Evolutionary conservation across 148 eudicot genomes (phyloP).

Genomic region (Amaranthus hypochondriacus): DNA sequence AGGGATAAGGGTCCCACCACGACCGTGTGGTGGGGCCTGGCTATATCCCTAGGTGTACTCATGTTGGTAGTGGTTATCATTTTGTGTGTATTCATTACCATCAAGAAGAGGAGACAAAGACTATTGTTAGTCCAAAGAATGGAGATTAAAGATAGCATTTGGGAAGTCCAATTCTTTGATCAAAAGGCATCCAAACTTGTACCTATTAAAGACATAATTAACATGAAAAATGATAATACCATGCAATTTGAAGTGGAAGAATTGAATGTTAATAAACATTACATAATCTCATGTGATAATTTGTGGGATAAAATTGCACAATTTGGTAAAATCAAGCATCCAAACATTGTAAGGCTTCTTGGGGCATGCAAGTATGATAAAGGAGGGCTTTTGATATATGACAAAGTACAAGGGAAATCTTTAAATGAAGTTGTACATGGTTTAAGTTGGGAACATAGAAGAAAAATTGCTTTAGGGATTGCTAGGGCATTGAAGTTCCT

Average conservation of each 20-base stretch:
- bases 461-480: constrained; percentile 47
- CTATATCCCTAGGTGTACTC: constrained; percentile 1
- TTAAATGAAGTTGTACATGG: constrained; percentile 39
- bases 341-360: constrained; percentile 47
- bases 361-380: constrained; percentile 46
- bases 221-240: constrained; percentile 2
- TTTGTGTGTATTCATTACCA: constrained; percentile 10
- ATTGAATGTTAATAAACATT: constrained; percentile 15
- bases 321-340: constrained; percentile 47
- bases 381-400: constrained; percentile 45
- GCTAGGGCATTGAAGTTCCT: constrained; percentile 60
- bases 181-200: constrained; percentile 31
- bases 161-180: constrained; percentile 58
- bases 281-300: not conserved
- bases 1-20: constrained; percentile 15
- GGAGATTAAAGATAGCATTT: constrained; percentile 43
- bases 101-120: constrained; percentile 16
- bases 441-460: constrained; percentile 52
- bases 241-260: constrained; percentile 35
- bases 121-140: constrained; percentile 22
- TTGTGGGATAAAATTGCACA: constrained; percentile 34
- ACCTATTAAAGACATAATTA: constrained; percentile 36
- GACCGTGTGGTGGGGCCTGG: constrained; percentile 27
- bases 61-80: constrained; percentile 16
- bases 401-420: constrained; percentile 45